Evolutionary conservation across 306 rosid genomes (phyloP).

Genomic region (Senna tora): DNA sequence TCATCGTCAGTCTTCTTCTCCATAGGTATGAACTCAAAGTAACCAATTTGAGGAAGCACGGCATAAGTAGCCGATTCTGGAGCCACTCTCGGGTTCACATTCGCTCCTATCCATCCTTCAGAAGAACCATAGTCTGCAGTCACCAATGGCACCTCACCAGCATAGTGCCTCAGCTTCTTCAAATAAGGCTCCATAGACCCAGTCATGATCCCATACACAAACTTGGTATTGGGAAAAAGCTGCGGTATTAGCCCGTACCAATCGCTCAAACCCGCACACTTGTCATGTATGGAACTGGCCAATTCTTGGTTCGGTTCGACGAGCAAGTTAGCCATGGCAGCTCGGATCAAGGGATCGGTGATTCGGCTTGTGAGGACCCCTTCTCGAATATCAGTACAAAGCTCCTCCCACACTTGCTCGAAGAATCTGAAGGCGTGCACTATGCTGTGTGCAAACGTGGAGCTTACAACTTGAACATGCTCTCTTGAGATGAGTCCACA

Average conservation of each 20-base stretch:
- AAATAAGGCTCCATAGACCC: conserved; percentile 96
- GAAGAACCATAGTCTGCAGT: conserved; percentile 94
- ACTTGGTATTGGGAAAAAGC: conserved; percentile 84
- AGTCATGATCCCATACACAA: conserved; percentile 88
- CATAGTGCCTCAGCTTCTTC: conserved; percentile 83
- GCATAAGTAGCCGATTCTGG: conserved; percentile 73
- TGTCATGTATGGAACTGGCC: conserved; percentile 56
- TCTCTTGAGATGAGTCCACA: conserved; percentile 74
- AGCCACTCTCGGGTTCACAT: conserved; percentile 69
- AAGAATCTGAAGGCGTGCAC: conserved; percentile 76
- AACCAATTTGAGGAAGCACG: conserved; percentile 87
- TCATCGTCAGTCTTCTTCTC: conserved; percentile 11
- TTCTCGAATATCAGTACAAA: conserved; percentile 62
- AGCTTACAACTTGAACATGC: conserved; percentile 64
- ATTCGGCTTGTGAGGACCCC: conserved; percentile 67
- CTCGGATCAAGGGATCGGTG: conserved; percentile 57
- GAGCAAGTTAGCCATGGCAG: conserved; percentile 68
- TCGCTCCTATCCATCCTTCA: conserved; percentile 95
- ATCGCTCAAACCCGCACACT: conserved; percentile 68
- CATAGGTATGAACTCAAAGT: conserved; percentile 79
- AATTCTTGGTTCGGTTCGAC: conserved; percentile 67
- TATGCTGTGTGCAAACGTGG: conserved; percentile 90
- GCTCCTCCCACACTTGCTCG: conserved; percentile 87
- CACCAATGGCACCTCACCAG: conserved; percentile 70
- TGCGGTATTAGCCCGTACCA: conserved; percentile 91